These are phyloP conservation scores for Polytrichum formosum DNA, from an alignment of 225 moss, liverwort and hornwort species.

Conservation along the genomic window DNA sequence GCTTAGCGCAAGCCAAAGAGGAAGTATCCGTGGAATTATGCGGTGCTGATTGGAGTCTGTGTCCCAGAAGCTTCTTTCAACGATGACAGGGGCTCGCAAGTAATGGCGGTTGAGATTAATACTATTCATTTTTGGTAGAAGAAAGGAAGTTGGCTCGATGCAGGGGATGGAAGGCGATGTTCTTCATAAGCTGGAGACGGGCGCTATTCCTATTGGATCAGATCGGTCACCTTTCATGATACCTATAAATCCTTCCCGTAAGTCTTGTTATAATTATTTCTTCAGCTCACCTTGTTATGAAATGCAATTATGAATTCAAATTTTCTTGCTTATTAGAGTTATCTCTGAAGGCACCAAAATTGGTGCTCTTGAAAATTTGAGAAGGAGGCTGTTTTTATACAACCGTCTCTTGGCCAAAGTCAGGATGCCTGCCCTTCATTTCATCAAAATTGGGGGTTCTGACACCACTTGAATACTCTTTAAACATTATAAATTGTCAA, in stretches of 20 bases:
- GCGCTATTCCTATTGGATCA: slow-evolving; percentile 54
- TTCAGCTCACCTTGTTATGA: too few species aligned
- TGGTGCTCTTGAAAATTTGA: too few species aligned
- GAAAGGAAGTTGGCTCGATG: slow-evolving; percentile 5
- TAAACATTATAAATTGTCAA: too few species aligned
- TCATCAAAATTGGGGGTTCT: too few species aligned
- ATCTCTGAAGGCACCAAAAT: too few species aligned
- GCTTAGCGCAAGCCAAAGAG: background rate
- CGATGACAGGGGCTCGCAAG: background rate
- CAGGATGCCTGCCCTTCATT: too few species aligned
- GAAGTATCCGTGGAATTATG: background rate
- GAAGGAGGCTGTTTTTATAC: too few species aligned
- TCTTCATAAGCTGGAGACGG: slow-evolving; percentile 54
- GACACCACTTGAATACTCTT: too few species aligned
- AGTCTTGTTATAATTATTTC: slow-evolving; percentile 14
- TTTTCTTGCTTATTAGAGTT: too few species aligned
- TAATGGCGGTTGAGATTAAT: background rate
- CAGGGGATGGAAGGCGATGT: slow-evolving; percentile 50
- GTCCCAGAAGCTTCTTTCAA: background rate
- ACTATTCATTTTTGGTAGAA: background rate
- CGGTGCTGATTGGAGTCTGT: background rate
- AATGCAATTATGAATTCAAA: too few species aligned
- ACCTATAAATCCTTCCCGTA: slow-evolving; percentile 55
- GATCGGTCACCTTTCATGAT: slow-evolving; percentile 59
- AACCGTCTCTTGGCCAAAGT: too few species aligned